Percentiles rank a stretch among this genome's conserved stretches.
Evolutionary conservation across 2,329 filamentous ascomycete genomes (phyloP).

Genomic region (Fusarium hainanense): DNA sequence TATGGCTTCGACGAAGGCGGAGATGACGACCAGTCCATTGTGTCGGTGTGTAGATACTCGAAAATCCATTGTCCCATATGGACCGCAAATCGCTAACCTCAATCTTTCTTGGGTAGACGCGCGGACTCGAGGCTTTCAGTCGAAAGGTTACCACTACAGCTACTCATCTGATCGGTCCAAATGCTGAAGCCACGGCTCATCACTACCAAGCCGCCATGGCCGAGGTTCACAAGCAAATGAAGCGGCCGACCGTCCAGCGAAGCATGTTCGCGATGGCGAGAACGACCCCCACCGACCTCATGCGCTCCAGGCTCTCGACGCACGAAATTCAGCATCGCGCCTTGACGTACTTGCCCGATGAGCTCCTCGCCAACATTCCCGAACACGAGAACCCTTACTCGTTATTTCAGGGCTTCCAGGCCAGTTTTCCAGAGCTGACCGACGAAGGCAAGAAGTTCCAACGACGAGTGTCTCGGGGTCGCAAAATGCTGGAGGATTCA

Average conservation of each 20-base stretch:
- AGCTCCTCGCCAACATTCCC: slow-evolving; percentile 88
- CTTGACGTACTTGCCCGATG: slow-evolving; percentile 87
- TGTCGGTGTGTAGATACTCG: slow-evolving; percentile 51
- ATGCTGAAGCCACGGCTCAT: slow-evolving; percentile 62
- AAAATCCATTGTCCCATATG: slow-evolving; percentile 32
- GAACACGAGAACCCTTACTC: slow-evolving; percentile 89
- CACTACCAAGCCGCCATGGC: slow-evolving; percentile 90
- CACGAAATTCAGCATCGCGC: slow-evolving; percentile 95
- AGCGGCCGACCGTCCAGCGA: slow-evolving; percentile 84
- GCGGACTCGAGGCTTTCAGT: slow-evolving; percentile 90
- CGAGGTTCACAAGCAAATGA: slow-evolving; percentile 89
- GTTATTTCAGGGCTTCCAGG: slow-evolving; percentile 96
- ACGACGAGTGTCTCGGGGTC: slow-evolving; percentile 76
- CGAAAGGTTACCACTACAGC: slow-evolving; percentile 96
- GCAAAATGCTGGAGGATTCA: slow-evolving; percentile 78
- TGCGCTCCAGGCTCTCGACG: slow-evolving; percentile 90
- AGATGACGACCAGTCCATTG: slow-evolving; percentile 62
- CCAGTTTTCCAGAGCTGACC: slow-evolving; percentile 77
- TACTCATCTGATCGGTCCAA: slow-evolving; percentile 83
- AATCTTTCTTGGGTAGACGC: slow-evolving; percentile 66
- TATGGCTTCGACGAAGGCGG: slow-evolving; percentile 59
- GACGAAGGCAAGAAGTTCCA: slow-evolving; percentile 78
- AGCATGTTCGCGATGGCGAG: slow-evolving; percentile 91
- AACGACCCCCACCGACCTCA: slow-evolving; percentile 91
- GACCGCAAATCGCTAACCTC: slow-evolving; percentile 32